Evolutionary conservation across 2,329 filamentous ascomycete genomes (phyloP).

Genomic region (Hypoxylon sp.): DNA sequence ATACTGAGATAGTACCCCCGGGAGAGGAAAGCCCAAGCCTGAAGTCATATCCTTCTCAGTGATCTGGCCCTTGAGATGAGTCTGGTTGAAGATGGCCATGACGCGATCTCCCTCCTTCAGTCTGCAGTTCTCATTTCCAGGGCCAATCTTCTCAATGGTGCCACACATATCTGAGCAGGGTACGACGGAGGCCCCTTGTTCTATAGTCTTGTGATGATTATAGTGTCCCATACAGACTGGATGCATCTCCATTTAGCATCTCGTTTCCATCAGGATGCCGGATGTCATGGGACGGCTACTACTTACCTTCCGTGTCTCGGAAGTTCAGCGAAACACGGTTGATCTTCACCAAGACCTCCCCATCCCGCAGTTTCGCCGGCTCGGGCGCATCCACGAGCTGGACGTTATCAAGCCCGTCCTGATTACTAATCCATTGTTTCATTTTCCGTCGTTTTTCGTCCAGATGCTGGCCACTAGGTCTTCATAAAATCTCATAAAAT

Average conservation of each 20-base stretch:
- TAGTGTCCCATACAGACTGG: conserved; percentile 76
- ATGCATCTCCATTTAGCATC: neutral
- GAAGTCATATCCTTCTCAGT: conserved; percentile 67
- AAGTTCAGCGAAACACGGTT: conserved; percentile 2
- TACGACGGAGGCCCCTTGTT: conserved; percentile 63
- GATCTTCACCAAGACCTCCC: conserved; percentile 1
- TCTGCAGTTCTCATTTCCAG: conserved; percentile 57
- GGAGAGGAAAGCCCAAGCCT: conserved; percentile 73
- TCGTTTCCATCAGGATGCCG: neutral
- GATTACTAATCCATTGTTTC: neutral
- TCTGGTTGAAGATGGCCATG: conserved; percentile 73
- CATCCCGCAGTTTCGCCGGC: neutral
- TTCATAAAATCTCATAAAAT: neutral
- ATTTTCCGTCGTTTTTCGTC: conserved; percentile 50
- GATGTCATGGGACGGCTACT: neutral
- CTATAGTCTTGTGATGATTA: conserved; percentile 72
- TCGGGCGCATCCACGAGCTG: conserved; percentile 3
- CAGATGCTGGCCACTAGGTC: neutral
- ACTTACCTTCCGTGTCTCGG: conserved; percentile 1
- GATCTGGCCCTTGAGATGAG: conserved; percentile 71
- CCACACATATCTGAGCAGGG: conserved; percentile 81
- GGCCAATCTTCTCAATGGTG: conserved; percentile 66
- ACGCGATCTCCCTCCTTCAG: conserved; percentile 75
- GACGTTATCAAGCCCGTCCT: conserved; percentile 2
- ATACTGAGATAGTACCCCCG: conserved; percentile 71